Percentiles rank a stretch among this genome's conserved stretches.
Evolutionary conservation across 2,329 filamentous ascomycete species (phyloP).

Genomic region (Fusarium denticulatum): DNA sequence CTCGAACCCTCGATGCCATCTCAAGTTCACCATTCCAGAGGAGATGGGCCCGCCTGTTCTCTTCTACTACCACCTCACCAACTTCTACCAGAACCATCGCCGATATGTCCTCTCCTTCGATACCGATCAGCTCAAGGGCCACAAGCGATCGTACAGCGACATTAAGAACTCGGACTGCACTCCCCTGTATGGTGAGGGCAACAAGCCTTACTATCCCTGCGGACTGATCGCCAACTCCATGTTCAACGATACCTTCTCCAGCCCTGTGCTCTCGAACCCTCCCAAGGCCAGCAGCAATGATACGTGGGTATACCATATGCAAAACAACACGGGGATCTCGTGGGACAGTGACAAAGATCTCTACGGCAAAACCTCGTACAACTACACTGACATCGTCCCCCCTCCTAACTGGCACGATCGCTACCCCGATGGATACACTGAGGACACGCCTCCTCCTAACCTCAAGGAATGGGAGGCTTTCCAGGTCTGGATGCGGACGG

Average conservation of each 20-base stretch:
- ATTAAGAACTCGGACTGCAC: constrained; percentile 79
- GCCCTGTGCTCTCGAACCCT: constrained; percentile 69
- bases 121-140: constrained; percentile 80
- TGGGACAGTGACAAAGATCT: constrained; percentile 86
- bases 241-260: constrained; percentile 91
- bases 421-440: constrained; percentile 77
- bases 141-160: constrained; percentile 65
- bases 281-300: constrained; percentile 42
- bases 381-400: constrained; percentile 72
- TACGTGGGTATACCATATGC: constrained; percentile 75
- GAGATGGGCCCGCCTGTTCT: constrained; percentile 83
- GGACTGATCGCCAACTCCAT: constrained; percentile 95
- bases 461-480: constrained; percentile 83
- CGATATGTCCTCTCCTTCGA: constrained; percentile 94
- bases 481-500: constrained; percentile 99
- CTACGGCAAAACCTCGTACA: constrained; percentile 77
- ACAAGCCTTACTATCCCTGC: constrained; percentile 88
- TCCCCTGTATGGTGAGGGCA: constrained; percentile 71
- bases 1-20: constrained; percentile 68
- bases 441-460: constrained; percentile 72
- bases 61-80: constrained; percentile 94
- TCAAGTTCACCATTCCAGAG: constrained; percentile 84
- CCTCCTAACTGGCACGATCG: constrained; percentile 85
- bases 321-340: constrained; percentile 77
- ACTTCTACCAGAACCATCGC: constrained; percentile 99